These are phyloP conservation scores for Vanilla planifolia DNA, from an alignment of 106 monocot genomes.

Conservation along the genomic window DNA sequence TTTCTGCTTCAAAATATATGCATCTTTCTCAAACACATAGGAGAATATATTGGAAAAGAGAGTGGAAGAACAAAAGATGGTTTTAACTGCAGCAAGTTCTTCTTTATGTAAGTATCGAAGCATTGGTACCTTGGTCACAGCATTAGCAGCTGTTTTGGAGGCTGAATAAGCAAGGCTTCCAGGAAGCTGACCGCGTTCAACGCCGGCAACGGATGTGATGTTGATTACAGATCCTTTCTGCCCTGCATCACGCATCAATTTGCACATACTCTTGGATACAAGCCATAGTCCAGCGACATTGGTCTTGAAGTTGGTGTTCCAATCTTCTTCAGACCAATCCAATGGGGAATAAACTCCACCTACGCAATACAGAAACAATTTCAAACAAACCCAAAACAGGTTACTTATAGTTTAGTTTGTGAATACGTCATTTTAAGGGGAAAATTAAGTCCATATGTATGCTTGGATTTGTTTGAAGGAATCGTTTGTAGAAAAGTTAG, in stretches of 20 bases:
- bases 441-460: too few species aligned
- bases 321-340: slow-evolving; percentile 63
- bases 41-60: neutral
- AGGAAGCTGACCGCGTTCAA: slow-evolving; percentile 37
- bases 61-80: neutral
- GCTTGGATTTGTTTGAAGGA: too few species aligned
- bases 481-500: too few species aligned
- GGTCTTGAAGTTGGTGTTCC: slow-evolving; percentile 29
- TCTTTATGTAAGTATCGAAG: too few species aligned
- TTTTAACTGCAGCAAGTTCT: neutral
- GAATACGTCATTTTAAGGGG: too few species aligned
- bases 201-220: slow-evolving; percentile 48
- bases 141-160: slow-evolving; percentile 38
- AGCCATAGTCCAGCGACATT: slow-evolving; percentile 61
- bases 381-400: neutral
- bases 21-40: neutral
- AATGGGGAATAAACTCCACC: slow-evolving; percentile 37
- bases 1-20: neutral
- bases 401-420: too few species aligned
- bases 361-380: slow-evolving; percentile 2
- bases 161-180: slow-evolving; percentile 37
- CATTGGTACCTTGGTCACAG: slow-evolving; percentile 32
- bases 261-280: slow-evolving; percentile 50
- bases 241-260: slow-evolving; percentile 37
- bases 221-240: slow-evolving; percentile 57